Base-by-base conservation (phyloP, 2,329 filamentous ascomycete genomes). In the Trematosphaeria pertusa region DNA sequence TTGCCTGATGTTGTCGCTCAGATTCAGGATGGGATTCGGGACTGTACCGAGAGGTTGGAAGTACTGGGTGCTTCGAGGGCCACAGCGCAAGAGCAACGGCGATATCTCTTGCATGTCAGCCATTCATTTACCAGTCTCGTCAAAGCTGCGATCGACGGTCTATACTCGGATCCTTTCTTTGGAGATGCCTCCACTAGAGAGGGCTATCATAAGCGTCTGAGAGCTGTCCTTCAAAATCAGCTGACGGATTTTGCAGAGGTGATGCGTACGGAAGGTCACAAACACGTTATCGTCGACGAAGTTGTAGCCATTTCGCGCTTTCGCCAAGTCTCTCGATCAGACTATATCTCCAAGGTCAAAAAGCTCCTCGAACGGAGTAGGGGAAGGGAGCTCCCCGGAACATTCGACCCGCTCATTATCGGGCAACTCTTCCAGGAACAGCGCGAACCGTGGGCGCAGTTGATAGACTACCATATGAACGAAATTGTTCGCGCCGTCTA, bases 131-230 rank as follows among this genome's bases (percentile, higher is more conserved):
- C 73, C 1, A 55, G 47, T 3, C 64, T 85, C 1, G 59, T 78
- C 11, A 75, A 69, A 46, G 72, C 72, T 1, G 77, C 80, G 0
- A 58, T 78, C 0, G 73, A 81, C 18, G 83, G 82, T 0, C 28
- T 28, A 3, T 67, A 67, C 40, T 73, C 64, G 1, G 69, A 81
- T 47, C 26, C 58, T 0, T 85, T 84, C 61, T 85, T 85, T 46
- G 72, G 56, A 4, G 37, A 55, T 9, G 52, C 53, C 2, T 46
- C 37, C 4, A 51, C 48, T 3, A 19, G 12, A 1, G 46, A 38
- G 8, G 55, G 52, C 4, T 59, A 62, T 20, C 43, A 61, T 12
- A 58, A 50, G 33, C 58, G 57, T 14, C 10, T 63, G 3, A 44
- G 61, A 33, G 62, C 61, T 34, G 46, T 59, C 3, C 31, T 64